phyloP scores from a whole-genome alignment of 805 yeast genomes.

The Ogataea henricii region DNA sequence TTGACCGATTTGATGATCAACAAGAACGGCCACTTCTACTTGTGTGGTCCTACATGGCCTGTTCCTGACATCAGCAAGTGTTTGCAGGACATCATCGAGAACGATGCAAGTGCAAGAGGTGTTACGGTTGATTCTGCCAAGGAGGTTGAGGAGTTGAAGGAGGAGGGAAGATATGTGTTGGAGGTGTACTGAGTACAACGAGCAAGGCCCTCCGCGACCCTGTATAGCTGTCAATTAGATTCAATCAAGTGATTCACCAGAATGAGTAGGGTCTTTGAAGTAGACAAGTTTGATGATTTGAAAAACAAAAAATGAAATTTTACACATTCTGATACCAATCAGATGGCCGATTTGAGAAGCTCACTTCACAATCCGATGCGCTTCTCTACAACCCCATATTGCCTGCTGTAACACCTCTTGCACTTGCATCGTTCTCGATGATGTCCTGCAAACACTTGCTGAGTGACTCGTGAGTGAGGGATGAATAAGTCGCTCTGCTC shows the following conservation, averaged over 20 bases:
- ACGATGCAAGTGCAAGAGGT: conserved; percentile 71
- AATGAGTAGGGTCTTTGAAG: too few species aligned
- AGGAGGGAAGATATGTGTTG: conserved; percentile 84
- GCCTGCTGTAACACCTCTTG: conserved; percentile 61
- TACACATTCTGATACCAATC: too few species aligned
- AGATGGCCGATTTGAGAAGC: too few species aligned
- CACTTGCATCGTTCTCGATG: conserved; percentile 66
- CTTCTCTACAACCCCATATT: too few species aligned
- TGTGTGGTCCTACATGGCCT: conserved; percentile 99
- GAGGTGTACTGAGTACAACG: conserved; percentile 73
- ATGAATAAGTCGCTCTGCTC: too few species aligned
- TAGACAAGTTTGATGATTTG: too few species aligned
- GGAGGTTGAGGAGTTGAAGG: conserved; percentile 92
- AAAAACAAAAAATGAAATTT: too few species aligned
- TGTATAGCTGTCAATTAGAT: too few species aligned
- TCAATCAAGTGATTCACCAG: too few species aligned
- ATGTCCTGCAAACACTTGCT: conserved; percentile 87
- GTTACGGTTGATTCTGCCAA: conserved; percentile 68
- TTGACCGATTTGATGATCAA: conserved; percentile 77
- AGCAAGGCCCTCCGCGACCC: not conserved
- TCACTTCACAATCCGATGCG: too few species aligned
- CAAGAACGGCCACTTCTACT: conserved; percentile 85
- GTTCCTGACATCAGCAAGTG: conserved; percentile 95
- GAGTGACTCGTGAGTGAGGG: too few species aligned
- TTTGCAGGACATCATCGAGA: conserved; percentile 72